Evolutionary conservation across 164 flowering plant species (phyloP).

Genomic region (Vitis rupestris): DNA sequence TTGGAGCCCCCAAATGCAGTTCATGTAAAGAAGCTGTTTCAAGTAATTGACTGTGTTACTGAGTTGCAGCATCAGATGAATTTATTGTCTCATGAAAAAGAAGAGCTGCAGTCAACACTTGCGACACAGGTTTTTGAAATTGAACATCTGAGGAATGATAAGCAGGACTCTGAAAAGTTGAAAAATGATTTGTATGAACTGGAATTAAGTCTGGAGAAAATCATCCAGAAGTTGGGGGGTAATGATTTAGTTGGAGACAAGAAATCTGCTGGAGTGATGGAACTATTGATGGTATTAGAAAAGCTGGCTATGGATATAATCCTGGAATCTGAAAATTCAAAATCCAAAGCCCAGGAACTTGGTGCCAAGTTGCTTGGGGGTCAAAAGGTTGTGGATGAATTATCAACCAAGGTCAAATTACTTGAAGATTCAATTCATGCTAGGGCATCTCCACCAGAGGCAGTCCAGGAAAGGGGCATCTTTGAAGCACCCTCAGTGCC

Average conservation of each 20-base stretch:
- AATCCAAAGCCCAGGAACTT: constrained; percentile 58
- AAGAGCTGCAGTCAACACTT: constrained; percentile 52
- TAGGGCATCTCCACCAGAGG: constrained; percentile 39
- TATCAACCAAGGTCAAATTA: constrained; percentile 58
- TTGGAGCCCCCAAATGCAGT: constrained; percentile 29
- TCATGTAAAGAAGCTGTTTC: constrained; percentile 55
- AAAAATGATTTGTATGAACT: constrained; percentile 46
- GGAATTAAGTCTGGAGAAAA: constrained; percentile 39
- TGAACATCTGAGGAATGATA: constrained; percentile 45
- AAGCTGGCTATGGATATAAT: constrained; percentile 41
- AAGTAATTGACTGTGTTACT: constrained; percentile 42
- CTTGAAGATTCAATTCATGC: constrained; percentile 62
- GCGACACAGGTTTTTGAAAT: constrained; percentile 43
- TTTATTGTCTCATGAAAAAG: constrained; percentile 45
- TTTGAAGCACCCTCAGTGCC: constrained; percentile 58
- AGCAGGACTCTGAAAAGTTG: constrained; percentile 36
- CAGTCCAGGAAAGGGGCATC: constrained; percentile 58
- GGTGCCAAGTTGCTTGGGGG: constrained; percentile 43
- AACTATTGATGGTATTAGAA: constrained; percentile 44
- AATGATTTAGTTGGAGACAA: constrained; percentile 41
- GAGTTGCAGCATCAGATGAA: constrained; percentile 41
- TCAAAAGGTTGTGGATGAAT: constrained; percentile 62
- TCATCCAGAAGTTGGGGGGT: constrained; percentile 57
- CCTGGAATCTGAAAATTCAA: constrained; percentile 57
- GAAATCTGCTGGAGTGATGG: constrained; percentile 32